These are phyloP conservation scores for Torrubiella hemipterigena DNA, from an alignment of 2,329 filamentous ascomycete genomes.

Conservation along the genomic window DNA sequence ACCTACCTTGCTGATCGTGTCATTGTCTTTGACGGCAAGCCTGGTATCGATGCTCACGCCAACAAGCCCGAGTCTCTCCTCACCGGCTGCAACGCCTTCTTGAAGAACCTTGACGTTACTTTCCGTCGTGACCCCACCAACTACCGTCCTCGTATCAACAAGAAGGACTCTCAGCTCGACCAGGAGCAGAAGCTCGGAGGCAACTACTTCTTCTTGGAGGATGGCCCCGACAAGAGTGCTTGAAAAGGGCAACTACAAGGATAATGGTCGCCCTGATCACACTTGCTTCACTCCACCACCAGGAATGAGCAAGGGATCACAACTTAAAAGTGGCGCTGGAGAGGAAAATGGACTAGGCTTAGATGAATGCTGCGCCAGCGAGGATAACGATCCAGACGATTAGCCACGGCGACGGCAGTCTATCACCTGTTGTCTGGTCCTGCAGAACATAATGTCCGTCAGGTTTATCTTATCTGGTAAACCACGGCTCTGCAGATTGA, in stretches of 20 bases:
- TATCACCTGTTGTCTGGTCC: conserved; percentile 57
- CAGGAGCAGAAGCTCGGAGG: conserved; percentile 91
- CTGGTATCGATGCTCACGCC: conserved; percentile 76
- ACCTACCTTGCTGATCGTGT: conserved; percentile 74
- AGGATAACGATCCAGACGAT: conserved; percentile 57
- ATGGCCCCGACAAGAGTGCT: conserved; percentile 43
- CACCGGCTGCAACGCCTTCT: conserved; percentile 90
- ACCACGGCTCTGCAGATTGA: conserved; percentile 36
- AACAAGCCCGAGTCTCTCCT: conserved; percentile 85
- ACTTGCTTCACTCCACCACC: no score
- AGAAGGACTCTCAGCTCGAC: conserved; percentile 87
- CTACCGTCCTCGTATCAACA: conserved; percentile 97
- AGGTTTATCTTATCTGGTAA: conserved; percentile 3
- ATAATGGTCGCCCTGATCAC: conserved; percentile 15
- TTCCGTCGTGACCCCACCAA: conserved; percentile 97
- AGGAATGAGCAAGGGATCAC: conserved; percentile 1
- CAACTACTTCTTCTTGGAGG: conserved; percentile 98
- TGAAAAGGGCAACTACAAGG: conserved; percentile 40
- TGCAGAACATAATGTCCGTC: conserved; percentile 20
- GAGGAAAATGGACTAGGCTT: conserved; percentile 18
- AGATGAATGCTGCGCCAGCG: conserved; percentile 39
- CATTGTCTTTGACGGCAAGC: conserved; percentile 95
- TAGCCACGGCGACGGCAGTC: conserved; percentile 46
- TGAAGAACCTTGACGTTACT: conserved; percentile 94
- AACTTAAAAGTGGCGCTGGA: neutral